Percentiles rank a stretch among this genome's conserved stretches.
Evolutionary conservation across 805 yeast species (phyloP).

Genomic region (Tetrapisispora phaffii): DNA sequence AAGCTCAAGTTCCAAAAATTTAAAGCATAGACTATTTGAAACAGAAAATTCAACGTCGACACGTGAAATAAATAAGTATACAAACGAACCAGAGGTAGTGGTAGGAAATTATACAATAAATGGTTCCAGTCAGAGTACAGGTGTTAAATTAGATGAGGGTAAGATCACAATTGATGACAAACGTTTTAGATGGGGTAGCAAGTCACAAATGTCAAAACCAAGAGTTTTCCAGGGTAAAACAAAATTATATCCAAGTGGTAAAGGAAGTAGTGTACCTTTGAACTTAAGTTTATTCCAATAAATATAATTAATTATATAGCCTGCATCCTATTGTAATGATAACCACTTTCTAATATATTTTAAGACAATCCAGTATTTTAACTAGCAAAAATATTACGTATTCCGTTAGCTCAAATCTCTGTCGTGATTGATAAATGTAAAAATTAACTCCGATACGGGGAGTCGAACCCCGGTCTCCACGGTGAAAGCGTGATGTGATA

Average conservation of each 20-base stretch:
- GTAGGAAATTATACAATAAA: slow-evolving; percentile 18
- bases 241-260: slow-evolving; percentile 88
- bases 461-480: slow-evolving; percentile 8
- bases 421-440: neutral
- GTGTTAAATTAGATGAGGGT: slow-evolving; percentile 18
- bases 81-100: slow-evolving; percentile 18
- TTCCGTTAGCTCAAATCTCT: no score
- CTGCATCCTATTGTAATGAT: neutral
- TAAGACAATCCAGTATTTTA: neutral
- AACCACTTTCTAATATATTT: neutral
- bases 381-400: neutral
- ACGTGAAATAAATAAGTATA: slow-evolving; percentile 18
- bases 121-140: slow-evolving; percentile 18
- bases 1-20: slow-evolving; percentile 1
- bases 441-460: slow-evolving; percentile 6
- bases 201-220: slow-evolving; percentile 74
- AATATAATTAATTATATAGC: neutral
- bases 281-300: slow-evolving; percentile 33
- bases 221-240: slow-evolving; percentile 59
- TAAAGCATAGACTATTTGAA: slow-evolving; percentile 26
- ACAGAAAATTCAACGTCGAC: slow-evolving; percentile 24
- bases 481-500: slow-evolving; percentile 7
- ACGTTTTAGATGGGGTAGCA: slow-evolving; percentile 60
- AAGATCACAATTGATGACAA: slow-evolving; percentile 52
- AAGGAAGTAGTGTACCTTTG: slow-evolving; percentile 86